Percentiles rank a stretch among this genome's conserved stretches.
These are phyloP conservation scores for Colletotrichum sp. DNA, from an alignment of 2,329 filamentous ascomycete genomes.

Conservation along the genomic window DNA sequence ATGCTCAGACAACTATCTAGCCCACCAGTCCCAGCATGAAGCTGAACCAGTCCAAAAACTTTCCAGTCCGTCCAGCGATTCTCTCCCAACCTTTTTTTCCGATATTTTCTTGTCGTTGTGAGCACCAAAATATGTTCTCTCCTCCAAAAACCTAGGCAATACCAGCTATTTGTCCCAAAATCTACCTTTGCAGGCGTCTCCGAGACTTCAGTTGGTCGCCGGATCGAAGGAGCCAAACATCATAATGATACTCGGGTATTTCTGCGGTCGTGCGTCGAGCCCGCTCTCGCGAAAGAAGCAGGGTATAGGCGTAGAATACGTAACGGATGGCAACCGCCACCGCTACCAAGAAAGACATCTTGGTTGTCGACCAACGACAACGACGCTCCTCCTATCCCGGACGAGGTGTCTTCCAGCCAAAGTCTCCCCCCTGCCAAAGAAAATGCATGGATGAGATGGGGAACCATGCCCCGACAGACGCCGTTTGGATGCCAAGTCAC, in stretches of 20 bases:
- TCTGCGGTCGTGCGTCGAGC: constrained; percentile 19
- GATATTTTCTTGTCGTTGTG: constrained; percentile 22
- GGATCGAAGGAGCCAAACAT: neutral
- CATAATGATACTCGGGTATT: constrained; percentile 21
- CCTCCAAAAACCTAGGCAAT: neutral
- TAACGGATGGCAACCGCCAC: constrained; percentile 16
- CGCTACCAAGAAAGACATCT: constrained; percentile 6
- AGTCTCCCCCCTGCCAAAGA: constrained; percentile 3
- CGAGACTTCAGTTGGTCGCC: neutral
- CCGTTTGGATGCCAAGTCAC: constrained; percentile 19
- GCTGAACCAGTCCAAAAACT: constrained; percentile 9
- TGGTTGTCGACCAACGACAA: constrained; percentile 13
- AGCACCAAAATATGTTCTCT: neutral
- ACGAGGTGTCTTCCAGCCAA: constrained; percentile 15
- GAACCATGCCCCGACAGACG: constrained; percentile 14
- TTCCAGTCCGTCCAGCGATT: constrained; percentile 16
- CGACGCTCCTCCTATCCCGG: constrained; percentile 14
- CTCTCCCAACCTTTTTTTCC: constrained; percentile 19
- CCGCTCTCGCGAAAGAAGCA: constrained; percentile 11
- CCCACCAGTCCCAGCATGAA: neutral
- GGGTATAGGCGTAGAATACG: constrained; percentile 19
- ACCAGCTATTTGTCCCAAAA: no score
- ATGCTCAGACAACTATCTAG: constrained; percentile 19
- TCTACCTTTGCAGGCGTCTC: neutral
- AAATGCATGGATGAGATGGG: constrained; percentile 13